phyloP scores from a whole-genome alignment of 2,329 filamentous ascomycete genomes.

The Orbilia ellipsospora region DNA sequence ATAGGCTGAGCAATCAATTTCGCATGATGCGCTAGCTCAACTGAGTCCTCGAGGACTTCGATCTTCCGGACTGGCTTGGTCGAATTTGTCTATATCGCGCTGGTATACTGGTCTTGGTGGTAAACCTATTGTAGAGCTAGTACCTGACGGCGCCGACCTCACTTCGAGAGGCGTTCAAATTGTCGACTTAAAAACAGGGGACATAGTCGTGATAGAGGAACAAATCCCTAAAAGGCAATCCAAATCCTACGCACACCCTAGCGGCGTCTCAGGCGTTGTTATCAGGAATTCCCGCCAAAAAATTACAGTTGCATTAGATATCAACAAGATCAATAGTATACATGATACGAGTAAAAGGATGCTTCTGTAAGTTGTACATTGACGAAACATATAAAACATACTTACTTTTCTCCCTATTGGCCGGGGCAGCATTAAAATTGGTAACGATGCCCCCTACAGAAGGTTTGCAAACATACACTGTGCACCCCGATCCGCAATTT shows the following conservation, averaged over 20 bases:
- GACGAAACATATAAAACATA: not conserved
- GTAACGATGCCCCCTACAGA: slow-evolving; percentile 47
- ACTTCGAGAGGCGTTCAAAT: slow-evolving; percentile 70
- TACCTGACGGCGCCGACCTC: slow-evolving; percentile 71
- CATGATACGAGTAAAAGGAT: slow-evolving; percentile 26
- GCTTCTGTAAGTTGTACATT: slow-evolving; percentile 28
- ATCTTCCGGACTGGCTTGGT: slow-evolving; percentile 80
- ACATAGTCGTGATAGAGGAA: slow-evolving; percentile 80
- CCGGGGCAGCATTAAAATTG: slow-evolving; percentile 31
- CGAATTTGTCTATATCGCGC: slow-evolving; percentile 77
- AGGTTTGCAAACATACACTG: slow-evolving; percentile 17
- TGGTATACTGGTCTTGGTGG: slow-evolving; percentile 91
- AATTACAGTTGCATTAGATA: slow-evolving; percentile 76
- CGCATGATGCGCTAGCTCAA: slow-evolving; percentile 17
- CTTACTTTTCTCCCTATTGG: not conserved
- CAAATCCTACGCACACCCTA: slow-evolving; percentile 73
- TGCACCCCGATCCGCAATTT: no score
- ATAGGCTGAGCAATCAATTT: slow-evolving; percentile 26
- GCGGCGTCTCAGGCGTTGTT: slow-evolving; percentile 76
- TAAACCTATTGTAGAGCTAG: slow-evolving; percentile 86
- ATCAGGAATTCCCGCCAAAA: slow-evolving; percentile 70
- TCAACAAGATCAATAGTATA: slow-evolving; percentile 71
- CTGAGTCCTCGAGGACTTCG: slow-evolving; percentile 62
- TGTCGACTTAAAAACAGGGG: slow-evolving; percentile 79
- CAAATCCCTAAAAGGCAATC: slow-evolving; percentile 80